A percentile compares a stretch with the other conserved stretches of the same genome.
These are phyloP conservation scores for Metschnikowia kunwiensis DNA, from an alignment of 805 yeast genomes.

Conservation along the genomic window DNA sequence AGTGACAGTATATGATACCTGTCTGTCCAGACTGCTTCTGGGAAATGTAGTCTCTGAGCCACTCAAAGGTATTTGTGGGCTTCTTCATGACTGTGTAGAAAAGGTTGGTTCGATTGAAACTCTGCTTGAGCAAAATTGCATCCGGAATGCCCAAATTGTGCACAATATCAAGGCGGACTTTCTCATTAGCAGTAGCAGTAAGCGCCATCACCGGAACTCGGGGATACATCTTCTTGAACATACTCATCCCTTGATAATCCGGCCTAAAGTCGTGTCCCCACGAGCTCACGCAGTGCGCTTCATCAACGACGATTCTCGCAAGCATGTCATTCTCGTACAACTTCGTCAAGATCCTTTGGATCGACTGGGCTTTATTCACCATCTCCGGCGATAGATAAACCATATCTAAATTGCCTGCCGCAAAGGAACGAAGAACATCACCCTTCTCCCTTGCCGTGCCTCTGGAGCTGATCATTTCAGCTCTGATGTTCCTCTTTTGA, in stretches of 20 bases:
- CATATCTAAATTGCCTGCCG: slow-evolving; percentile 65
- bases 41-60: slow-evolving; percentile 55
- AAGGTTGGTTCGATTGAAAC: slow-evolving; percentile 87
- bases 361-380: slow-evolving; percentile 71
- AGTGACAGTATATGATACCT: slow-evolving; percentile 92
- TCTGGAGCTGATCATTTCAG: slow-evolving; percentile 85
- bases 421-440: slow-evolving; percentile 58
- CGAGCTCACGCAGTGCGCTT: slow-evolving; percentile 95
- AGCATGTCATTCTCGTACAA: slow-evolving; percentile 55
- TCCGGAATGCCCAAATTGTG: slow-evolving; percentile 64
- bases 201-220: slow-evolving; percentile 89
- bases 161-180: slow-evolving; percentile 80
- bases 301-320: slow-evolving; percentile 91
- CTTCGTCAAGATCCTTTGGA: slow-evolving; percentile 58
- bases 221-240: slow-evolving; percentile 71
- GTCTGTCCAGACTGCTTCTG: slow-evolving; percentile 53
- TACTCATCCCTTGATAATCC: slow-evolving; percentile 79
- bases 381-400: slow-evolving; percentile 93
- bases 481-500: slow-evolving; percentile 60
- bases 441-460: slow-evolving; percentile 61
- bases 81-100: slow-evolving; percentile 75
- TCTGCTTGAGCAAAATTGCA: slow-evolving; percentile 74
- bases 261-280: slow-evolving; percentile 99
- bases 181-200: slow-evolving; percentile 95
- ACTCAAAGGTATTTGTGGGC: slow-evolving; percentile 50